Evolutionary conservation across 805 yeast species (phyloP).

Genomic region (Kodamaea laetipori): DNA sequence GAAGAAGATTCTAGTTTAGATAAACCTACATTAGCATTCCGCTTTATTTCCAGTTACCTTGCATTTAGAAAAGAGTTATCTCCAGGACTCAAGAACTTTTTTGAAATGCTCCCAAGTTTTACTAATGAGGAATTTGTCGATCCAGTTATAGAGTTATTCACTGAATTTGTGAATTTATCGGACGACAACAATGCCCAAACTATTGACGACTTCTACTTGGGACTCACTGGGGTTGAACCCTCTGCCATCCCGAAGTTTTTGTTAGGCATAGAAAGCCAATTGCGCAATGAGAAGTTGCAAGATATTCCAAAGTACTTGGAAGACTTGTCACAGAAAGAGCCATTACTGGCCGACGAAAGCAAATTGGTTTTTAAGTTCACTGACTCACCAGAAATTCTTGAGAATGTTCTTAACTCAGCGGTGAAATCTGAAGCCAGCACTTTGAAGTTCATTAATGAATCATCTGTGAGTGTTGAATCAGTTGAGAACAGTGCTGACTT

Average conservation of each 20-base stretch:
- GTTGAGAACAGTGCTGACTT: slow-evolving; percentile 3
- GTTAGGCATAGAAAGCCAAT: slow-evolving; percentile 6
- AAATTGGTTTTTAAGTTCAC: slow-evolving; percentile 22
- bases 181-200: slow-evolving; percentile 23
- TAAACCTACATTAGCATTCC: slow-evolving; percentile 12
- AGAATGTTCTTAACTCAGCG: slow-evolving; percentile 20
- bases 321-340: slow-evolving; percentile 27
- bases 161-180: slow-evolving; percentile 17
- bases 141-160: slow-evolving; percentile 22
- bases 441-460: slow-evolving; percentile 17
- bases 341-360: slow-evolving; percentile 24
- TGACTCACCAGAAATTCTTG: slow-evolving; percentile 19
- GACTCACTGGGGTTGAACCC: slow-evolving; percentile 25
- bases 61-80: slow-evolving; percentile 7
- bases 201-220: slow-evolving; percentile 37
- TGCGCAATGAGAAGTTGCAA: slow-evolving; percentile 18
- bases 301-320: slow-evolving; percentile 34
- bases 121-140: slow-evolving; percentile 30
- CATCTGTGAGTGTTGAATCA: neutral
- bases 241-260: slow-evolving; percentile 13
- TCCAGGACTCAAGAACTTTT: slow-evolving; percentile 5
- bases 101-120: slow-evolving; percentile 24
- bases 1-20: slow-evolving; percentile 13
- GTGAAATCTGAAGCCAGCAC: slow-evolving; percentile 12
- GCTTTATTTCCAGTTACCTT: slow-evolving; percentile 10